Evolutionary conservation across 805 yeast genomes (phyloP).

Genomic region (Naumovozyma baii): DNA sequence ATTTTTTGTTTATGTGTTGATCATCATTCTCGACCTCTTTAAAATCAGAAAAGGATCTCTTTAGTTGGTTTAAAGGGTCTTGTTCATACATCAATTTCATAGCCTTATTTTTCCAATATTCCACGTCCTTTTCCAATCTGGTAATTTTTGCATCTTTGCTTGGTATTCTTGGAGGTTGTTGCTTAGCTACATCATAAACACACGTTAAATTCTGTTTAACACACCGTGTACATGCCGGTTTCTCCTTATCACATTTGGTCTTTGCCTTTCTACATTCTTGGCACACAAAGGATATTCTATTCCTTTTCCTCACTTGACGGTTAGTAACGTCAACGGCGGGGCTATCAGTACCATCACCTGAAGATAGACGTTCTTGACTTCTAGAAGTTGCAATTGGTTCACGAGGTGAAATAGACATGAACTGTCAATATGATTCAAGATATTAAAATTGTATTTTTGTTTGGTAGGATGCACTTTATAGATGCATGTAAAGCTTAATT

Average conservation of each 20-base stretch:
- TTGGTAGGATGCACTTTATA: no score
- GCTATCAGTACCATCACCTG: background rate
- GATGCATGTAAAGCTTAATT: no score
- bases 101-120: constrained; percentile 26
- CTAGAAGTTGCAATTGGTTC: background rate
- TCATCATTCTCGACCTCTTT: background rate
- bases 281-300: constrained; percentile 29
- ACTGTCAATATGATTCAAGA: no score
- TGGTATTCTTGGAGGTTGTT: constrained; percentile 28
- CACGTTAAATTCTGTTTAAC: constrained; percentile 20
- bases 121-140: constrained; percentile 25
- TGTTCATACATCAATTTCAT: constrained; percentile 7
- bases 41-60: background rate
- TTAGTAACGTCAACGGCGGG: background rate
- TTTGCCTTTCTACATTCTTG: constrained; percentile 28
- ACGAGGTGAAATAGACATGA: background rate
- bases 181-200: constrained; percentile 26
- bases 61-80: background rate
- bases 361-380: background rate
- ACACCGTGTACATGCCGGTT: constrained; percentile 27
- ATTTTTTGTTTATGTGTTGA: background rate
- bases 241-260: constrained; percentile 29
- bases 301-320: constrained; percentile 14
- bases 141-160: constrained; percentile 29
- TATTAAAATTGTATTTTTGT: no score